A percentile compares a stretch with the other conserved stretches of the same genome.
Conservation (phyloP, 192 early-diverging fungal species). For the Entomortierella chlamydospora region DNA sequence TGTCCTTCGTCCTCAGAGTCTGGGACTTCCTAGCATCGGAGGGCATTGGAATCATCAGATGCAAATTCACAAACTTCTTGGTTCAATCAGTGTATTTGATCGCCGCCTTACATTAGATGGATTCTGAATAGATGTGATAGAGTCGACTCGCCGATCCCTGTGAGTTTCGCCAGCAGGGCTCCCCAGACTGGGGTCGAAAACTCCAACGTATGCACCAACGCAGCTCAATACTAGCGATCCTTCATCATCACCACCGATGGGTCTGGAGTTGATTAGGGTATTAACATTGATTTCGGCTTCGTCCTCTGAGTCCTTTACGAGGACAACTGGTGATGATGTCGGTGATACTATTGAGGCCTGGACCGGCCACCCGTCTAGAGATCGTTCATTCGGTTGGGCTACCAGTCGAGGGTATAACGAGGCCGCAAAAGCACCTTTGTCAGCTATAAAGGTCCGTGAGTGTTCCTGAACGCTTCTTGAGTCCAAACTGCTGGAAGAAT, state of each 20-base stretch:
- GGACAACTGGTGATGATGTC: neutral
- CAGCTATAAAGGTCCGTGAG: neutral
- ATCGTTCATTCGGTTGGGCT: no score
- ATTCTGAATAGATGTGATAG: no score
- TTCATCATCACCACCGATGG: neutral
- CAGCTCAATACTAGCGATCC: neutral
- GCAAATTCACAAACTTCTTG: neutral
- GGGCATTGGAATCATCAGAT: neutral
- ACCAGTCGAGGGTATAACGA: no score
- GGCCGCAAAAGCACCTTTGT: no score
- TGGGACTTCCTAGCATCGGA: neutral
- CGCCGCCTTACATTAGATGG: no score
- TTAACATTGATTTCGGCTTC: neutral
- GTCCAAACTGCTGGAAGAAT: neutral
- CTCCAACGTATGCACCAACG: neutral
- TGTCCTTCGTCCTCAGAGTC: slow-evolving; percentile 13
- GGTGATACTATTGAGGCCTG: neutral
- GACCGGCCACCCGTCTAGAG: no score
- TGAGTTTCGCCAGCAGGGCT: neutral
- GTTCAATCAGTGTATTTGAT: no score
- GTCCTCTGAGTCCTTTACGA: slow-evolving; percentile 19
- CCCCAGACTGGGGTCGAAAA: neutral
- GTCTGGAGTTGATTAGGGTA: neutral
- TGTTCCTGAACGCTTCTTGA: neutral
- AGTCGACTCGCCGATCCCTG: no score